phyloP scores from a whole-genome alignment of 768 basidiomycete species.

The Xerocomus potaroensis region DNA sequence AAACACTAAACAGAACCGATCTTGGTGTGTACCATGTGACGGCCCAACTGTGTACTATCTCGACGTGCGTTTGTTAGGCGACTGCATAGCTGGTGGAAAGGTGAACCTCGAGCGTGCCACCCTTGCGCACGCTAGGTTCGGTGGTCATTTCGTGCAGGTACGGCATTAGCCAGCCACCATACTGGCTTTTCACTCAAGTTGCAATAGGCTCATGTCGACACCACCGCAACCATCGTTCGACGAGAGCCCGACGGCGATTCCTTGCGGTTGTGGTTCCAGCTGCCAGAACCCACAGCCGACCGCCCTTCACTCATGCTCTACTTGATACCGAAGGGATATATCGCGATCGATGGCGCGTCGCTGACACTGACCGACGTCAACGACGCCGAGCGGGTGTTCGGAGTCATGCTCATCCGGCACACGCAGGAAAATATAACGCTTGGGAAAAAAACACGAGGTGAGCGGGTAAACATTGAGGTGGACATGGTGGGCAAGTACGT shows the following conservation, averaged over 20 bases:
- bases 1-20: constrained; percentile 88
- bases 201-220: constrained; percentile 89
- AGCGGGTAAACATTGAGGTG: constrained; percentile 90
- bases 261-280: constrained; percentile 74
- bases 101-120: constrained; percentile 95
- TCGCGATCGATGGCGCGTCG: constrained; percentile 92
- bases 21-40: constrained; percentile 50
- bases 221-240: constrained; percentile 71
- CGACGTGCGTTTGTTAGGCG: constrained; percentile 45
- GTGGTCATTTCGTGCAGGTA: constrained; percentile 98
- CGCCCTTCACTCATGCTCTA: constrained; percentile 70
- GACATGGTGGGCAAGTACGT: constrained; percentile 95
- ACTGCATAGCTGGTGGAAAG: constrained; percentile 69
- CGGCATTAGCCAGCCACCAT: no score
- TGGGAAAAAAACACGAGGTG: constrained; percentile 66
- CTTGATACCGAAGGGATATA: constrained; percentile 91
- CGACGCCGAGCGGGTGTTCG: constrained; percentile 59
- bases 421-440: constrained; percentile 88
- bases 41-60: neutral
- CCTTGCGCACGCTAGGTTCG: constrained; percentile 86
- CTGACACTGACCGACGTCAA: constrained; percentile 83
- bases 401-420: constrained; percentile 94
- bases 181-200: neutral
- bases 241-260: constrained; percentile 81
- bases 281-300: constrained; percentile 54